These are phyloP conservation scores for Corylus avellana DNA, from an alignment of 306 rosid genomes.

Conservation along the genomic window DNA sequence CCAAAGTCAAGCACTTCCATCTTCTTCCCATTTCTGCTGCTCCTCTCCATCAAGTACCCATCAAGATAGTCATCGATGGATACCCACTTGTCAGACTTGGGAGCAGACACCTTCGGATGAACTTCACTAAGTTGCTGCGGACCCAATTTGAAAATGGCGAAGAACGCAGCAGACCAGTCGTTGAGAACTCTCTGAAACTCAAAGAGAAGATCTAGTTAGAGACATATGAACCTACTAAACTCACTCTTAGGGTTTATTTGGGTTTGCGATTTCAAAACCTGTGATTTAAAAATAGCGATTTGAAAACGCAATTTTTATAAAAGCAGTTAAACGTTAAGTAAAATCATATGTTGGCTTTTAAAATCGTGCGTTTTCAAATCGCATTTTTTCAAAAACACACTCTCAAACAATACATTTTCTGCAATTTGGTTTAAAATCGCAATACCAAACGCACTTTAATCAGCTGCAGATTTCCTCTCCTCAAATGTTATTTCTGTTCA, in stretches of 20 bases:
- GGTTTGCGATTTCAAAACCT: too few species aligned
- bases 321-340: too few species aligned
- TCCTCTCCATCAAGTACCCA: constrained; percentile 90
- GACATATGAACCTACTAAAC: constrained; percentile 20
- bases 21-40: constrained; percentile 94
- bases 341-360: too few species aligned
- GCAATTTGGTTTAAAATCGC: too few species aligned
- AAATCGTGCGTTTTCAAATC: too few species aligned
- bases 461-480: constrained; percentile 3
- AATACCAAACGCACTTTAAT: neutral
- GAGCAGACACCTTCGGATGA: constrained; percentile 37
- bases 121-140: constrained; percentile 54
- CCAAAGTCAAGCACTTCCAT: constrained; percentile 94
- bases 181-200: constrained; percentile 75
- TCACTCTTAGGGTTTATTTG: neutral
- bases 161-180: constrained; percentile 94
- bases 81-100: constrained; percentile 63
- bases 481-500: constrained; percentile 11
- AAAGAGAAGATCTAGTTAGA: constrained; percentile 8
- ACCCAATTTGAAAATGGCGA: constrained; percentile 75
- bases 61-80: constrained; percentile 95
- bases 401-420: too few species aligned
- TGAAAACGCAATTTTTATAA: too few species aligned
- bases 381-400: too few species aligned
- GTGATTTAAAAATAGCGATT: too few species aligned